phyloP scores from a whole-genome alignment of 1,284 basidiomycete genomes.

The Marasmius sp. region DNA sequence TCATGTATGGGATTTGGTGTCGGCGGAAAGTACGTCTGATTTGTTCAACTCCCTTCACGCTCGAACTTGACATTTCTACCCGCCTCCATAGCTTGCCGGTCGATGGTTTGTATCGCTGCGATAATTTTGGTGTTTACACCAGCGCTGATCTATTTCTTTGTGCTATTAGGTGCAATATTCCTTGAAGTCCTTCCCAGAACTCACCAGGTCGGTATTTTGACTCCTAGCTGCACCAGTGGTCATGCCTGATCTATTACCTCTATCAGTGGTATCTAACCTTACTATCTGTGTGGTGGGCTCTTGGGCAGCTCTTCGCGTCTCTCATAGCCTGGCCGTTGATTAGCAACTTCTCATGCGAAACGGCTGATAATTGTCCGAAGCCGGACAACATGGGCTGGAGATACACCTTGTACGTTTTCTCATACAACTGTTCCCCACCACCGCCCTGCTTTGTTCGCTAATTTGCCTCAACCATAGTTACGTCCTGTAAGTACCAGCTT shows the following conservation, averaged over 20 bases:
- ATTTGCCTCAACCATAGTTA: constrained; percentile 25
- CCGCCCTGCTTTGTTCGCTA: neutral
- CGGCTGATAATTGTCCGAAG: constrained; percentile 38
- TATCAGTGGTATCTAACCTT: constrained; percentile 59
- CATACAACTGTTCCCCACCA: neutral
- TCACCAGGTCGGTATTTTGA: constrained; percentile 37
- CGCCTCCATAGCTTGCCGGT: too few relatives aligned
- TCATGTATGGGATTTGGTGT: constrained; percentile 57
- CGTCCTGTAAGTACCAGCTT: constrained; percentile 31
- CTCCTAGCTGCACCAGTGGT: neutral
- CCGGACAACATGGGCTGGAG: constrained; percentile 61
- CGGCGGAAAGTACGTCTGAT: constrained; percentile 48
- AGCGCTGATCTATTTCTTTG: too few relatives aligned
- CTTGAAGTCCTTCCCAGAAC: constrained; percentile 55
- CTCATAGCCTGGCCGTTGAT: constrained; percentile 53
- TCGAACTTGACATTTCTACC: too few relatives aligned
- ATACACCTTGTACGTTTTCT: constrained; percentile 49
- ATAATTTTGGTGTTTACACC: too few relatives aligned
- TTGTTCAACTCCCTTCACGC: neutral
- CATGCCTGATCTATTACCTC: neutral
- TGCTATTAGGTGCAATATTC: constrained; percentile 45
- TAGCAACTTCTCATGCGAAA: constrained; percentile 45
- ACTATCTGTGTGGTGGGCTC: constrained; percentile 64
- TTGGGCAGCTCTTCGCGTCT: constrained; percentile 56
- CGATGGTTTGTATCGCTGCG: too few relatives aligned